A percentile compares a stretch with the other conserved stretches of the same genome.
phyloP scores from a whole-genome alignment of 2,329 filamentous ascomycete species.

The Ascosphaera apis region DNA sequence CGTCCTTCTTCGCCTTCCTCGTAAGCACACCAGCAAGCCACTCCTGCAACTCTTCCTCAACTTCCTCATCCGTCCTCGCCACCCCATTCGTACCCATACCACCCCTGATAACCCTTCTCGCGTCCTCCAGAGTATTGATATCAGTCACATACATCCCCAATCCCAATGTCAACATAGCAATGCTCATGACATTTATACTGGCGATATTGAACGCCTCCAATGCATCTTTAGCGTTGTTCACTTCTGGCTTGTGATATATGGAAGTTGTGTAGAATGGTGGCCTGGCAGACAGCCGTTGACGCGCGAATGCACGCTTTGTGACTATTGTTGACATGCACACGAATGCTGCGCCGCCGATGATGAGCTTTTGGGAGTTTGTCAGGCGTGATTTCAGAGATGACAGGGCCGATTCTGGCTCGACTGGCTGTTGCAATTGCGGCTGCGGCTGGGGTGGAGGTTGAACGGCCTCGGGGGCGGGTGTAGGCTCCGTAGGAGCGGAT shows the following conservation, averaged over 20 bases:
- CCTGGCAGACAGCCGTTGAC: slow-evolving; percentile 35
- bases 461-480: too few relatives aligned
- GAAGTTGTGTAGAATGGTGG: slow-evolving; percentile 46
- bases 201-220: slow-evolving; percentile 66
- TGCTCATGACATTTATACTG: slow-evolving; percentile 60
- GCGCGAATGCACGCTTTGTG: slow-evolving; percentile 44
- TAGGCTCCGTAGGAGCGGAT: too few relatives aligned
- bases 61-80: slow-evolving; percentile 23
- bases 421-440: slow-evolving; percentile 2
- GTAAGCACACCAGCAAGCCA: slow-evolving; percentile 27
- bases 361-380: slow-evolving; percentile 25
- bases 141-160: slow-evolving; percentile 57
- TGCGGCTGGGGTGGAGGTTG: slow-evolving; percentile 1
- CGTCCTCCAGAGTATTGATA: slow-evolving; percentile 44
- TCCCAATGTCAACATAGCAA: slow-evolving; percentile 52
- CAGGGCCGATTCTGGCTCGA: slow-evolving; percentile 4
- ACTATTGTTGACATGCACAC: slow-evolving; percentile 47
- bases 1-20: slow-evolving; percentile 23
- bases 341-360: slow-evolving; percentile 54
- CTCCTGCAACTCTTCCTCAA: slow-evolving; percentile 30
- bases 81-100: slow-evolving; percentile 36
- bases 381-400: slow-evolving; percentile 6
- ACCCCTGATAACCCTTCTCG: slow-evolving; percentile 35
- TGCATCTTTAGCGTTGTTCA: slow-evolving; percentile 49
- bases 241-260: slow-evolving; percentile 19